Base-by-base conservation (phyloP, 768 basidiomycete species). In the Leccinum variicolor region DNA sequence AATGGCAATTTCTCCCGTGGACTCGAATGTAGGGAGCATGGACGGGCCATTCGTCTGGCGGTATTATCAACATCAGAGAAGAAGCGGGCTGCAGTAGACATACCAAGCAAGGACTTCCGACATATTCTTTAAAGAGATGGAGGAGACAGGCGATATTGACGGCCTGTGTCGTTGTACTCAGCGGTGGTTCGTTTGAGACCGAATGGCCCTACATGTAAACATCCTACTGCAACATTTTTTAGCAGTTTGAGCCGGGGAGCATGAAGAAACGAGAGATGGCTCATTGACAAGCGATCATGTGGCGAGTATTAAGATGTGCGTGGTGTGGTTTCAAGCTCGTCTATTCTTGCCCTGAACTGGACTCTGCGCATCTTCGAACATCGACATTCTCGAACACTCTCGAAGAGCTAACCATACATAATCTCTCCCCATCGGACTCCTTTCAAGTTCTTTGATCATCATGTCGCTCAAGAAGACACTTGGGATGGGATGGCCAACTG, bases 21-120 rank as follows among this genome's bases (percentile, higher is more conserved):
- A 69, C 51, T 77, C 81, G 50, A 92, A 76, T 1, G 89, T 92
- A 6, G 90, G 90, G 26, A 91, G 77, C 90, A 92, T 92, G 45
- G 91, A 92, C 8, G 86, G 85, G 7, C 90, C 90, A 50, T 72
- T 55, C 72, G 85, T 86, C 90, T 92, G 60, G 33, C 26, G 14
- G 28, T 15, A 26, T 52, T 6, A 21, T 47, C 31, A 60, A 26
- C 13, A 58, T 52, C 23, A 15, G 29, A 52, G 25, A 56, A 33
- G 58, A 31, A 13, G 15, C 4, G 52, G 14, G 43, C 47, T 41
- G 15, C 25, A 17, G 25, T 63, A 50, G 47, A 67, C 76, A 50
- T 63, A 89, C 87, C 48, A 75, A 61, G 43, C 84, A 81, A 56
- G 81, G 70, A 25, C 79, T 78, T 28, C 80, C 86, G 17, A 90